Base-by-base conservation (phyloP, 2,329 filamentous ascomycete species). In the Tolypocladium inflatum region DNA sequence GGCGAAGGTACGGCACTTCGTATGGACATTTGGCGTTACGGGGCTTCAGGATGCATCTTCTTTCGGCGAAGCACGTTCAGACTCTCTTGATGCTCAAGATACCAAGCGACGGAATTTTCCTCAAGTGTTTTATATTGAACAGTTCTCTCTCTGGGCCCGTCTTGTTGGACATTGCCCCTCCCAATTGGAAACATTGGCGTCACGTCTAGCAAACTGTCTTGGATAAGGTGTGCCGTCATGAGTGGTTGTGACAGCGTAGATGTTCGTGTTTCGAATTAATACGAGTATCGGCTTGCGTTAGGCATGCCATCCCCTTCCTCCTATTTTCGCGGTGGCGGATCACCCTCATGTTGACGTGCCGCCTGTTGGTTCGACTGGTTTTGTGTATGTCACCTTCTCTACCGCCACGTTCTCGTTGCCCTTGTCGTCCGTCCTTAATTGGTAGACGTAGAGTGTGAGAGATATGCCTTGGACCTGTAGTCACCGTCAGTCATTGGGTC, bases 371-470 rank as follows among this genome's bases (percentile, higher is more conserved):
- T 85, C 81, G 58, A 86, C 83, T 43, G 86, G 87, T 77, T 91
- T 92, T 66, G 89, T 89, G 72, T 89, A 93, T 55, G 89, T 91
- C 61, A 93, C 88, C 77, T 93, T 93, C 72, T 93, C 89, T 48
- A 93, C 89, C 19, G 87, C 87, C 52, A 93, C 89, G 60, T 87
- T 91, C 73, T 92, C 89, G 41, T 83, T 83, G 19, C 89, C 89
- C 64, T 89, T 86, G 58, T 83, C 85, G 66, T 91, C 88, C 69
- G 88, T 91, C 71, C 87, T 84, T 68, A 92, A 74, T 71, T 92
- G 89, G 71, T 97, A 97, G 56, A 97, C 93, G 72, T 97, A 97
- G 55, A 97, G 80, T 60, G 95, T 95, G 64, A 97, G 82, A 19
- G 95, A 95, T 71, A 97, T 95, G 38, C 93, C 93, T 83, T 97